Conservation (phyloP, 2,329 filamentous ascomycete species). For the Sporothrix globosa region DNA sequence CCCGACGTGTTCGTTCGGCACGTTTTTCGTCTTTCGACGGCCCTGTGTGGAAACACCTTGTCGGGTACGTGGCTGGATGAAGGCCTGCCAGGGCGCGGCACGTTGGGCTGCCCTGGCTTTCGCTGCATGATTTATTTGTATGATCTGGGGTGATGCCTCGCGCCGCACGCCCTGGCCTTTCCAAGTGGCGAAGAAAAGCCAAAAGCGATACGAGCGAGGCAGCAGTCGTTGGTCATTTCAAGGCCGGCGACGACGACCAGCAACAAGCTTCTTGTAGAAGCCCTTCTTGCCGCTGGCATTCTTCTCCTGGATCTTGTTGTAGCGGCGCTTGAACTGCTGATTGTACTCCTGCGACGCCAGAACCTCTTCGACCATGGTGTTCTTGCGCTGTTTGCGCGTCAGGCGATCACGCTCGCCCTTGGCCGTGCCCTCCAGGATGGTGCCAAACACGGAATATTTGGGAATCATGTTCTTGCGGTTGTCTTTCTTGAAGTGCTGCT, state of each 20-base stretch:
- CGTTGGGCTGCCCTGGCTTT: slow-evolving; percentile 14
- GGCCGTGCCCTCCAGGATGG: slow-evolving; percentile 82
- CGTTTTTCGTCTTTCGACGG: neutral
- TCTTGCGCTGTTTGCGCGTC: slow-evolving; percentile 83
- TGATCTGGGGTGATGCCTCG: neutral
- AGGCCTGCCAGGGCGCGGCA: slow-evolving; percentile 18
- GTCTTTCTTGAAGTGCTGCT: slow-evolving; percentile 90
- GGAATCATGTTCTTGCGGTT: slow-evolving; percentile 70
- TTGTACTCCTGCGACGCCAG: slow-evolving; percentile 67
- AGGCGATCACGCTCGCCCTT: slow-evolving; percentile 83
- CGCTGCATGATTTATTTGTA: slow-evolving; percentile 2
- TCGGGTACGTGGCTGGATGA: slow-evolving; percentile 1
- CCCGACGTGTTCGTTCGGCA: neutral
- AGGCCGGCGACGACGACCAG: slow-evolving; percentile 40
- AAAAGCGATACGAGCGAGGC: slow-evolving; percentile 1
- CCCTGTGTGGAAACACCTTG: neutral
- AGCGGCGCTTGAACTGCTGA: slow-evolving; percentile 82
- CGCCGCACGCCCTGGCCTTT: neutral
- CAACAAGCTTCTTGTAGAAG: slow-evolving; percentile 79
- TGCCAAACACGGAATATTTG: slow-evolving; percentile 85
- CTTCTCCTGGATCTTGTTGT: slow-evolving; percentile 76
- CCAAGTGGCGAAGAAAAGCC: neutral
- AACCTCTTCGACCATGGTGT: slow-evolving; percentile 83
- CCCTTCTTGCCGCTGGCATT: slow-evolving; percentile 89
- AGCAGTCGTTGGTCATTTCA: slow-evolving; percentile 22